Base-by-base conservation (phyloP, 441 rosid genomes). In the Pelargonium australe region DNA sequence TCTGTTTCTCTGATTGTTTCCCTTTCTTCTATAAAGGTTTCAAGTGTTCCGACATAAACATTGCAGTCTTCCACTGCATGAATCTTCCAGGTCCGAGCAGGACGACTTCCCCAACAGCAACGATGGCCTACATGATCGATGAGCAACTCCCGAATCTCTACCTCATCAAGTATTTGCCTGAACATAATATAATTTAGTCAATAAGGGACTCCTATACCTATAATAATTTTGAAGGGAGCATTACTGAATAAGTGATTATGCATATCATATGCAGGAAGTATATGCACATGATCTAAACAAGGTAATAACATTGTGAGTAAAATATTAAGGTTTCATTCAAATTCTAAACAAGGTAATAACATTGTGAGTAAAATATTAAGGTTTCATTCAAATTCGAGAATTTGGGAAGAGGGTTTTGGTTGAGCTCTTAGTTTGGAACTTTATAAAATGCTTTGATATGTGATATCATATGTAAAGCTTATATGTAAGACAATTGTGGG, bases 61-160 rank as follows among this genome's bases (percentile, higher is more conserved):
- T 92, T 91, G 80, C 99, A 95, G 83, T 89, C 99, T 78, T 95
- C 99, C 4, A 92, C 72, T 0, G 91, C 79, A 41, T 64, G 88
- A 80, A 91, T 91, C 84, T 82, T 95, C 97, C 99, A 95, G 2
- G 94, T 84, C 45, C 99, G 88, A 83, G 99, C 95, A 23, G 96
- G 99, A 70, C 87, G 95, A 70, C 99, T 95, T 72, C 99, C 99
- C 97, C 98, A 92, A 81, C 97, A 91, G 66, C 97, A 95, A 65
- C 89, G 92, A 73, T 92, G 99, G 45, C 96, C 97, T 12, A 95
- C 86, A 73, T 90, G 96, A 76, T 95, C 97, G 67, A 95, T 86
- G 23, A 95, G 97, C 78, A 95, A 82, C 78, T 90, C 97, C 61
- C 95, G 82, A 73, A 92, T 92, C 78, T 92, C 98, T 64, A 92